These are phyloP conservation scores for Penicillium sp. DNA, from an alignment of 2,329 filamentous ascomycete species.

Conservation along the genomic window DNA sequence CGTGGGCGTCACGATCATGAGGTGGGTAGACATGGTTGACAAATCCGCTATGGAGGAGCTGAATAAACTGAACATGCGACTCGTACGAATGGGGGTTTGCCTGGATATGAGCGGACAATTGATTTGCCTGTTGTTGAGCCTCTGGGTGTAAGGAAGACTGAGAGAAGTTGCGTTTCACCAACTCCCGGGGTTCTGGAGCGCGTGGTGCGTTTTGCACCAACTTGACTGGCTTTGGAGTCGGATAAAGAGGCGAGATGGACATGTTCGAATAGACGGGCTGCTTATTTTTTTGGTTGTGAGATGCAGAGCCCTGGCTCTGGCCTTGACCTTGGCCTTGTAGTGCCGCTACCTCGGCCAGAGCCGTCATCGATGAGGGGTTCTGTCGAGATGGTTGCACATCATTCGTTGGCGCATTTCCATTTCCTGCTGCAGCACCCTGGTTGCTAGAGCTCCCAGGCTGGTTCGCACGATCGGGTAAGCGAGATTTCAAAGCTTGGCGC, in stretches of 20 bases:
- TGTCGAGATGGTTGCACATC: slow-evolving; percentile 35
- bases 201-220: slow-evolving; percentile 40
- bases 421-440: slow-evolving; percentile 24
- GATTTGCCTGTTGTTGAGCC: slow-evolving; percentile 37
- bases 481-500: slow-evolving; percentile 38
- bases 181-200: slow-evolving; percentile 41
- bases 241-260: slow-evolving; percentile 40
- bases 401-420: slow-evolving; percentile 28
- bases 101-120: slow-evolving; percentile 40
- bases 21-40: slow-evolving; percentile 46
- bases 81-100: slow-evolving; percentile 46
- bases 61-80: slow-evolving; percentile 45
- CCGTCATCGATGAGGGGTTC: slow-evolving; percentile 45
- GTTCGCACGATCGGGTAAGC: slow-evolving; percentile 35
- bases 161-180: slow-evolving; percentile 37
- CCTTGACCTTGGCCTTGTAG: slow-evolving; percentile 43
- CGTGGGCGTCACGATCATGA: slow-evolving; percentile 41
- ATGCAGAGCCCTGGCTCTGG: slow-evolving; percentile 22
- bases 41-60: slow-evolving; percentile 45
- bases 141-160: slow-evolving; percentile 40
- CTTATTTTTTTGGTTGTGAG: slow-evolving; percentile 34
- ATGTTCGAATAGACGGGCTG: slow-evolving; percentile 32
- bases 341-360: slow-evolving; percentile 45
- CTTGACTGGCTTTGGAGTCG: slow-evolving; percentile 33
- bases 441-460: slow-evolving; percentile 30